Conservation (phyloP, 306 rosid genomes). For the Vigna nakashimae region DNA sequence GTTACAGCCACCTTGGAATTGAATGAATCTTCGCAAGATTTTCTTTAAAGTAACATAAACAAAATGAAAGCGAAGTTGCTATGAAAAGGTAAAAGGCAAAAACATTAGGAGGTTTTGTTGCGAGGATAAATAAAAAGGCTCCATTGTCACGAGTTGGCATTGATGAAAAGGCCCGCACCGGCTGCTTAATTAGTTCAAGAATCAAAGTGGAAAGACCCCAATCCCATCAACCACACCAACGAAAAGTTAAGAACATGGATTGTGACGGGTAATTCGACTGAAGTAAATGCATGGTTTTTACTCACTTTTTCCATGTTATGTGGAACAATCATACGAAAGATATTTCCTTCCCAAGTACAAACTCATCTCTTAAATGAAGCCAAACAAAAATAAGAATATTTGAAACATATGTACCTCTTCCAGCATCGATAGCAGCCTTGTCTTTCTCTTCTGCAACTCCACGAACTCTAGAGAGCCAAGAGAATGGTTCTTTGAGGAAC, state of each 20-base stretch:
- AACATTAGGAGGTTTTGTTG: not conserved
- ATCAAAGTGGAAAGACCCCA: constrained; percentile 50
- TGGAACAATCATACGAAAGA: constrained; percentile 8
- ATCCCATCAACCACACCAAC: constrained; percentile 47
- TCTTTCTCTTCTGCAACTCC: constrained; percentile 90
- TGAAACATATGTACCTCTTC: constrained; percentile 75
- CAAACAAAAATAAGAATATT: constrained; percentile 22
- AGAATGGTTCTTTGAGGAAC: constrained; percentile 62
- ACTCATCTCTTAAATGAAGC: constrained; percentile 22
- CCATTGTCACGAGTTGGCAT: constrained; percentile 47
- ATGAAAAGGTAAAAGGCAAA: constrained; percentile 28
- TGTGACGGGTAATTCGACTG: constrained; percentile 38
- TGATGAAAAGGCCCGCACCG: constrained; percentile 61
- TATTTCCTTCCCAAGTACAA: constrained; percentile 19
- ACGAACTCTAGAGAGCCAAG: constrained; percentile 74
- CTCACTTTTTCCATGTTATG: constrained; percentile 30
- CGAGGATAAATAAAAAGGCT: constrained; percentile 22
- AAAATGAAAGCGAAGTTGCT: constrained; percentile 15
- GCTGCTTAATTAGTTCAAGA: constrained; percentile 58
- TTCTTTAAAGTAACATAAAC: not conserved
- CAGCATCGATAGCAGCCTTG: constrained; percentile 84
- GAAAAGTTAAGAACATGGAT: constrained; percentile 38
- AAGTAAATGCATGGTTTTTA: constrained; percentile 27
- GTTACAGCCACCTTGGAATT: constrained; percentile 34
- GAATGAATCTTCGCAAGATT: not conserved